A percentile compares a stretch with the other conserved stretches of the same genome.
These are phyloP conservation scores for Mercurialis annua DNA, from an alignment of 345 rosid species.

Conservation along the genomic window DNA sequence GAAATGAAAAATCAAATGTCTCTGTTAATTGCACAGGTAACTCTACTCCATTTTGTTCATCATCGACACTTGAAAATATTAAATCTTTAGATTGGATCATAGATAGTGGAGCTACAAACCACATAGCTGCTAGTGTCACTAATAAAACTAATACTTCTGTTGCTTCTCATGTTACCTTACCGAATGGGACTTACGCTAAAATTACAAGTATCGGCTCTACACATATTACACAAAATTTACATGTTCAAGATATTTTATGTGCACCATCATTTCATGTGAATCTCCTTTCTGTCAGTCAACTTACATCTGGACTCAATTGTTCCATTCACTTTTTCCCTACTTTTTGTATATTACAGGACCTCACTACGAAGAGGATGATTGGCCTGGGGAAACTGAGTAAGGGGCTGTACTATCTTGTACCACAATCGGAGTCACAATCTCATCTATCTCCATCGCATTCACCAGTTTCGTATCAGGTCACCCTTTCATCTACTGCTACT, in stretches of 20 bases:
- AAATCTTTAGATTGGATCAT: not conserved
- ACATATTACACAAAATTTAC: not conserved
- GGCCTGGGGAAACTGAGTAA: not conserved
- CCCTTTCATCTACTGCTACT: not conserved
- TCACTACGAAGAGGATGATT: not conserved
- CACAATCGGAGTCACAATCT: no score
- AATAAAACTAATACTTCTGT: not conserved
- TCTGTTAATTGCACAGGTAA: not conserved
- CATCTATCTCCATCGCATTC: not conserved
- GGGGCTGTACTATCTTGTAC: not conserved
- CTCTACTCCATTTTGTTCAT: no score
- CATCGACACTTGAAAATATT: not conserved
- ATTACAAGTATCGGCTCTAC: not conserved
- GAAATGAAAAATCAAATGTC: not conserved
- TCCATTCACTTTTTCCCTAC: not conserved
- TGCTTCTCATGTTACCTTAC: not conserved
- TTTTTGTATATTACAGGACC: not conserved
- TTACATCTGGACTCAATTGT: not conserved
- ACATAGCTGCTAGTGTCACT: not conserved
- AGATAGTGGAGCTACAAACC: conserved; percentile 5
- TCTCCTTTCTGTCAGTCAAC: not conserved
- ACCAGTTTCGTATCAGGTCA: not conserved
- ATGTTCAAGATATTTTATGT: not conserved
- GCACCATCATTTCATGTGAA: not conserved
- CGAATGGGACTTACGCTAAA: not conserved